Base-by-base conservation (phyloP, 345 rosid genomes). In the Eucalyptus erythrocorys region DNA sequence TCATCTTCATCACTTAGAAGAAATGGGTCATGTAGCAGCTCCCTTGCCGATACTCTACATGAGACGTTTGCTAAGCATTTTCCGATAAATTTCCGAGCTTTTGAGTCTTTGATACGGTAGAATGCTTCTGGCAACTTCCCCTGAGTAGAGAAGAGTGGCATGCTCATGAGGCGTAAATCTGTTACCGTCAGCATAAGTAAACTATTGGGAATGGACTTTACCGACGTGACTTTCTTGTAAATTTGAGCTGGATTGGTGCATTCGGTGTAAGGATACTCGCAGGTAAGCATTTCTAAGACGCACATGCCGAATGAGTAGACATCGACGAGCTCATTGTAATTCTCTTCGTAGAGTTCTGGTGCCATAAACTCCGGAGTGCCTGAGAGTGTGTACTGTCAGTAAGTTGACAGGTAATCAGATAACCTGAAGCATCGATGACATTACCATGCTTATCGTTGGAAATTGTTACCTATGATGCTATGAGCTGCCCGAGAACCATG, bases 331-430 rank as follows among this genome's bases (percentile, higher is more conserved):
- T 98, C 96, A 85, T 95, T 94, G 92, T 98, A 98, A 30, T 95
- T 94, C 93, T 98, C 99, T 66, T 97, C 98, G 50, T 98, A 98
- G 42, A 98, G 91, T 90, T 98, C 99, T 6, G 99, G 99, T 14
- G 99, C 99, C 99, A 98, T 98, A 90, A 97, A 98, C 49, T 98
- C 99, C 12, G 99, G 99, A 13, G 99, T 98, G 66, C 99, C 99
- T 96, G 89, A 43, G 71, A 6, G 64, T 10, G 42, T 14, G 48
- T 85, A 59, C 40, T 3, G 4, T 21, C 15, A 0, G 82, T 76
- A 48, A 66, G 42, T 37, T 37, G 22, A 76, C 82, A 19, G 27
- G 45, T 37, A 37, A 64, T 64, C 76, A 64, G 76, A 17, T 64
- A 64, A 37, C 42, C 86, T 27, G 53, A 19, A 85, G 86, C 24